Evolutionary conservation across 495 filamentous ascomycete species (phyloP).

Genomic region (Thermochaetoides thermophila): DNA sequence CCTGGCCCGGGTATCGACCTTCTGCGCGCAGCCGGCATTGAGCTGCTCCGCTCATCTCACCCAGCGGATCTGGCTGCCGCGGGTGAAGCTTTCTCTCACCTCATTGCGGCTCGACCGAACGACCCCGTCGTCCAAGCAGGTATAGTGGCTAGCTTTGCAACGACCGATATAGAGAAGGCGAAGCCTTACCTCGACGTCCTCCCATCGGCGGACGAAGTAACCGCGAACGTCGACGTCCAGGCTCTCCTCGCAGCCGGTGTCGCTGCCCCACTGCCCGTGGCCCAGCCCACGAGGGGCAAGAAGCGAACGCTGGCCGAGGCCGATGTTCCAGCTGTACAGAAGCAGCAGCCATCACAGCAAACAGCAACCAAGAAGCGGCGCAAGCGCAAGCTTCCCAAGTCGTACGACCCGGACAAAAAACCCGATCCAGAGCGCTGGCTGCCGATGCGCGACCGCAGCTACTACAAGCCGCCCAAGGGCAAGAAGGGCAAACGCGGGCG

Average conservation of each 20-base stretch:
- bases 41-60: conserved; percentile 60
- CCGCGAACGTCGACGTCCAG: conserved; percentile 48
- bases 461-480: conserved; percentile 76
- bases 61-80: conserved; percentile 51
- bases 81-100: conserved; percentile 54
- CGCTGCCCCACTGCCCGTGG: conserved; percentile 36
- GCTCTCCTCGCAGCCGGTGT: conserved; percentile 68
- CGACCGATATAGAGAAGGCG: conserved; percentile 44
- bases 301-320: conserved; percentile 18
- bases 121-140: conserved; percentile 62
- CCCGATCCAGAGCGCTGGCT: conserved; percentile 87
- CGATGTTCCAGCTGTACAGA: conserved; percentile 41
- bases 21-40: conserved; percentile 62
- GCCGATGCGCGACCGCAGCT: conserved; percentile 73
- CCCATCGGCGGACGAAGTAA: conserved; percentile 49
- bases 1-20: conserved; percentile 36
- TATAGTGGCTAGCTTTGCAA: conserved; percentile 69
- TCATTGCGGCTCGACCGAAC: conserved; percentile 44
- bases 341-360: conserved; percentile 42
- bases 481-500: conserved; percentile 82
- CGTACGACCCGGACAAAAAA: conserved; percentile 56
- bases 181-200: conserved; percentile 46
- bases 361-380: conserved; percentile 52
- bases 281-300: conserved; percentile 9
- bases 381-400: conserved; percentile 61